Conservation (phyloP, 169 alveolate species). For the Plasmodium falciparum region DNA sequence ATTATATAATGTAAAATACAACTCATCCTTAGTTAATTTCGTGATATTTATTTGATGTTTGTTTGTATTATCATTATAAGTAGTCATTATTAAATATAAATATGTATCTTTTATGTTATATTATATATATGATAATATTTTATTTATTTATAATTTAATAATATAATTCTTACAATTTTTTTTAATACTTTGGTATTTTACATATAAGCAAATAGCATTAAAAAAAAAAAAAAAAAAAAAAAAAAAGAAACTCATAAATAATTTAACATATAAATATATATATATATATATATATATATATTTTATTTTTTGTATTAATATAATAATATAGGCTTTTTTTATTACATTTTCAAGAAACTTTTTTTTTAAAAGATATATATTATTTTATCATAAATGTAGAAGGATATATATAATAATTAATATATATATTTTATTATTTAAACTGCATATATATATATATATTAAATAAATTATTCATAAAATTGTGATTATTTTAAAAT, state of each 20-base stretch:
- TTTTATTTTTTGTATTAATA: no score
- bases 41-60: conserved; percentile 84
- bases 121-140: neutral
- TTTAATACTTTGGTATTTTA: neutral
- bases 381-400: no score
- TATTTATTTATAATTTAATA: no score
- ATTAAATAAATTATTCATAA: no score
- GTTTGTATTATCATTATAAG: conserved; percentile 10
- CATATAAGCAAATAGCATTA: neutral
- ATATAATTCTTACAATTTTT: no score
- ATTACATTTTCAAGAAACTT: no score
- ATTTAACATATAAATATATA: neutral
- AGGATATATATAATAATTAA: no score
- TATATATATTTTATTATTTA: no score
- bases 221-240: neutral
- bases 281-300: conserved; percentile 13
- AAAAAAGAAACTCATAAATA: neutral
- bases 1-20: conserved; percentile 90
- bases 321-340: no score
- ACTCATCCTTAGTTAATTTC: conserved; percentile 80
- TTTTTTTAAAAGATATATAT: no score
- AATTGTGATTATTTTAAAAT: no score
- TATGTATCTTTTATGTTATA: neutral
- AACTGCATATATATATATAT: no score
- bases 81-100: conserved; percentile 21